Base-by-base conservation (phyloP, 2,329 filamentous ascomycete genomes). In the Daldinia sp. region DNA sequence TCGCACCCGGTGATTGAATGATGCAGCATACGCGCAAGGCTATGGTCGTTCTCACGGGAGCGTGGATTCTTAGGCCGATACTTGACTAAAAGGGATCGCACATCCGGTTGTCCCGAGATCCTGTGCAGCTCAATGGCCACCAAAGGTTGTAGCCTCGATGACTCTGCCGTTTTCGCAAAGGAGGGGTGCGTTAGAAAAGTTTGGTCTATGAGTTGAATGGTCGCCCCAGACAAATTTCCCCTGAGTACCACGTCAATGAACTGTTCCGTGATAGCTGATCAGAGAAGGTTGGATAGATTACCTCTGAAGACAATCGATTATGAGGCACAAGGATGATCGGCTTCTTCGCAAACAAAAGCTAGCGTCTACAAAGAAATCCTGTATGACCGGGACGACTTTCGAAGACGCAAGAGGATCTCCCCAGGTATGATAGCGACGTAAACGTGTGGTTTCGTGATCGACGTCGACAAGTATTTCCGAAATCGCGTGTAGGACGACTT, bases 231-330 rank as follows among this genome's bases (percentile, higher is more conserved):
- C 7, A 70, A 51, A 29, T 55, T 69, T 27, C 63, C 67, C 32
- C 68, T 70, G 15, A 0, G 25, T 45, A 13, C 10, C 11, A 11
- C 37, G 39, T 57, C 49, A 58, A 23, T 34, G 5, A 41, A 29
- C 19, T 34, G 11, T 13, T 47, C n/a, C 15, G 3, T 13, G 13
- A 35, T 48, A 8, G 6, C 21, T 23, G 15, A 51, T 13, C 32
- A 29, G 39, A 56, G 5, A 27, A 10, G 5, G n/a, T 15, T 9
- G 4, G 43, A 4, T 3, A 19, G 4, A 59, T 58, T 70, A 71
- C 67, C 67, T 68, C 53, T 68, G 52, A 19, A 68, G 54, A 60
- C 69, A 71, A 53, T 71, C 69, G 17, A 71, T 55, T 27, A 70
- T 67, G 21, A 71, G 58, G 13, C 45, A 64, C n/a, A 71, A 25